These are phyloP conservation scores for Leishmania braziliensis DNA, from an alignment of 208 protist genomes.

Conservation along the genomic window DNA sequence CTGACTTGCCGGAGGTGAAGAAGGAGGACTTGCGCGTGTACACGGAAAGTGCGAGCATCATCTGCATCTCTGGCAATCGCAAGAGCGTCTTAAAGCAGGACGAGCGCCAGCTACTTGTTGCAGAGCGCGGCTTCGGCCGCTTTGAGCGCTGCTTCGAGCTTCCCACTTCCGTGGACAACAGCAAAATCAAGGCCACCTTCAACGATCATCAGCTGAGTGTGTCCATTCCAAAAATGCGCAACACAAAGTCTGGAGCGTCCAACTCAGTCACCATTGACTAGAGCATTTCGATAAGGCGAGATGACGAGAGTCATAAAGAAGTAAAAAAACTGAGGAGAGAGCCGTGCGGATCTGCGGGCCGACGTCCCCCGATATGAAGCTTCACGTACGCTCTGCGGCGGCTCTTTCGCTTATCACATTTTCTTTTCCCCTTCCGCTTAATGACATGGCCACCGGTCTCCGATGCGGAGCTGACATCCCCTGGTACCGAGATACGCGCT, in stretches of 20 bases:
- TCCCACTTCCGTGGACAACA: slow-evolving; percentile 35
- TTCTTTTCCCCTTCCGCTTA: background rate
- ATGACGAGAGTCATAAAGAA: background rate
- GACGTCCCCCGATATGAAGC: background rate
- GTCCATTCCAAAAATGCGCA: slow-evolving; percentile 49
- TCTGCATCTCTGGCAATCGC: slow-evolving; percentile 83
- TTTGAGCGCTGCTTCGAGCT: slow-evolving; percentile 86
- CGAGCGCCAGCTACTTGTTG: slow-evolving; percentile 34
- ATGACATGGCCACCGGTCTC: background rate
- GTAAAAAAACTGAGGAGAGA: background rate
- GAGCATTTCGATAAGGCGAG: background rate
- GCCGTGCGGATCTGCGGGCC: background rate
- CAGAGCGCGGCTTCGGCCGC: slow-evolving; percentile 59
- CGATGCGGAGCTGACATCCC: background rate
- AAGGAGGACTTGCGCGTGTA: slow-evolving; percentile 71
- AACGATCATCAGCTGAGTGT: slow-evolving; percentile 56
- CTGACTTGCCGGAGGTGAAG: slow-evolving; percentile 75
- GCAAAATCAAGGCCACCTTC: slow-evolving; percentile 57
- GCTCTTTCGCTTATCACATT: background rate
- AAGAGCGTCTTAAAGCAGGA: slow-evolving; percentile 36
- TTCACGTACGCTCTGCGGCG: background rate
- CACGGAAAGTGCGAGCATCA: slow-evolving; percentile 47
- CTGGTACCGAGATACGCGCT: background rate
- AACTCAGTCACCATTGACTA: slow-evolving; percentile 60
- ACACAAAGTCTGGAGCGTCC: slow-evolving; percentile 4